Base-by-base conservation (phyloP, 1,139 yeast species). In the Blastobotrys petasosporus region DNA sequence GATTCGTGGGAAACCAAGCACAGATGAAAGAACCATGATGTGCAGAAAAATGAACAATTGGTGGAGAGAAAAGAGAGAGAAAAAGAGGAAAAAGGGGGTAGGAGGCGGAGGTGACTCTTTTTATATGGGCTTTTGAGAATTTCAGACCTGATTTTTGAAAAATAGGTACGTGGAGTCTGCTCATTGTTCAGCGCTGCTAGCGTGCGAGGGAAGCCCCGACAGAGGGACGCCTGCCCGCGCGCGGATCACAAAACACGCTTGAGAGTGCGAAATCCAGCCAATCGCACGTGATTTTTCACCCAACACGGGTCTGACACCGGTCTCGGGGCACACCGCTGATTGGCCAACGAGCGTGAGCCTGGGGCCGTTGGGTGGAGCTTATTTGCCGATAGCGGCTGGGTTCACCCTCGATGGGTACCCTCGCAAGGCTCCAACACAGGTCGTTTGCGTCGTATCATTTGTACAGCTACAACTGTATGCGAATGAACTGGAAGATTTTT, bases 1-100 rank as follows among this genome's bases (percentile, higher is more conserved):
- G 55, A 69, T 90, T 80, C 97, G 92, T 77, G 98, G 98, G 90
- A 90, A 90, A 73, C 98, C 98, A 76, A 90, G 82, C 63, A 90
- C 94, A 66, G 96, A 81, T 59, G 97, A 90, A 73, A 82, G 83
- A 73, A 90, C 97, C 97, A 90, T 88, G 66, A 45, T 39, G 37
- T 45, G 39, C 37, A 13, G 31, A 34, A 20, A 35, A 16, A 38
- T 38, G 15, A 38, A 29, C 12, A 28, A 13, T 40, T 20, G 10
- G 16, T 44, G 16, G 13, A 20, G 30, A 25, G 16, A 12, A n/a
- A 37, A 23, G 25, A 33, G 36, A 41, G 29, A 36, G 23, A 37
- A 16, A 34, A 31, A 37, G 34, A 28, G 41, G 30, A 25, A 37
- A 31, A 37, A 40, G 28, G 12, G 13, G 25, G 16, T n/a, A 7